Base-by-base conservation (phyloP, 108 stramenopile genomes). In the Cyclostephanos tholiformis region DNA sequence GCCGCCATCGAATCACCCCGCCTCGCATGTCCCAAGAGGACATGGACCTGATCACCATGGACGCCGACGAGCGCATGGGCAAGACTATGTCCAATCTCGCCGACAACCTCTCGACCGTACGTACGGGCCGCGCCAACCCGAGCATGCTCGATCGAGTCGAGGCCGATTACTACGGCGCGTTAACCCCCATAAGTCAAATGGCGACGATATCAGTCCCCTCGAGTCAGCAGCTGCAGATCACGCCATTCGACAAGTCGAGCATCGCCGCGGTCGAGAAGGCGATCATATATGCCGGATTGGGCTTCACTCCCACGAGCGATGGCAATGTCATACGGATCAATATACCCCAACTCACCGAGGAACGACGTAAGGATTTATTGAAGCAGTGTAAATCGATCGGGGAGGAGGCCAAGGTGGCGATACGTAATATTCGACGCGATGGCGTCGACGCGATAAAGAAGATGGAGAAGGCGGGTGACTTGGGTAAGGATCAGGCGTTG, bases 371-470 rank as follows among this genome's bases (percentile, higher is more conserved):
- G 88, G 97, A 97, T 25, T 78, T 98, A 76, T 65, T 94, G 79
- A 98, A 97, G 76, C 85, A 91, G 70, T 96, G 94, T 75, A 97
- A 97, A 80, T 77, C 89, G 7, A 86, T 97, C 60, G 96, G 92
- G 2, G 97, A 98, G 82, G 97, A 98, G 66, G 97, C 94, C 26
- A 97, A 97, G 79, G 96, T 96, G 25, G 88, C 91, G 14, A 64
- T 96, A 43, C 75, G 95, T 60, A 96, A 96, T 82, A 88, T 94
- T 56, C 83, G 97, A 58, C 77, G 97, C 77, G 96, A 95, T 62
- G 86, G 89, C 11, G 95, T 97, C 30, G 96, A 97, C 8, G 64
- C 66, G 20, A 83, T 97, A 65, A 97, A 97, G 77, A 97, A 97
- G 82, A 76, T 95, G 72, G 97, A 97, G 62, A 98, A 98, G 89